A percentile compares a stretch with the other conserved stretches of the same genome.
Conservation (phyloP, 2,329 filamentous ascomycete species). For the Ambrosiella beaveri region DNA sequence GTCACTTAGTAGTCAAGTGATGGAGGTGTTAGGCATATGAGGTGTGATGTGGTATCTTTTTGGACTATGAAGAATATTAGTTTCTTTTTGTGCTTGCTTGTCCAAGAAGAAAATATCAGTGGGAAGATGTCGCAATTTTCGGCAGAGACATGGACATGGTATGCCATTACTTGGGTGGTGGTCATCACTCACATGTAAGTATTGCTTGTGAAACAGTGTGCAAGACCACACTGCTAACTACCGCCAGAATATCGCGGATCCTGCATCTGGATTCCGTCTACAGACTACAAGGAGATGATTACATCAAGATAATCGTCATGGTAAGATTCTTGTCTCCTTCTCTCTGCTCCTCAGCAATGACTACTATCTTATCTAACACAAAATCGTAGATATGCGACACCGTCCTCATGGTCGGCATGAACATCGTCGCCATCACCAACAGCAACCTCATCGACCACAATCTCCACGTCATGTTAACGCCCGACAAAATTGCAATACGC, state of each 20-base stretch:
- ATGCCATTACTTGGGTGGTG: slow-evolving; percentile 24
- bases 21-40: too few species aligned
- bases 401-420: slow-evolving; percentile 34
- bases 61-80: too few species aligned
- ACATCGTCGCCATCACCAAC: slow-evolving; percentile 35
- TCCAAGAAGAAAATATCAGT: too few species aligned
- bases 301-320: slow-evolving; percentile 35
- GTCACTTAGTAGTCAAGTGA: too few species aligned
- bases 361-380: slow-evolving; percentile 5
- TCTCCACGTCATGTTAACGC: slow-evolving; percentile 28
- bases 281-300: slow-evolving; percentile 37
- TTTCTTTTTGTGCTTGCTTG: too few species aligned
- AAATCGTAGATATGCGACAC: slow-evolving; percentile 30
- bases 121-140: slow-evolving; percentile 19
- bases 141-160: slow-evolving; percentile 29
- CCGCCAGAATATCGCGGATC: slow-evolving; percentile 23
- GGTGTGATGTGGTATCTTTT: too few species aligned
- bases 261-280: slow-evolving; percentile 27
- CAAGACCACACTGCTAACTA: not conserved
- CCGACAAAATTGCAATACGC: slow-evolving; percentile 25
- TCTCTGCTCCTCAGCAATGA: not conserved
- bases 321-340: slow-evolving; percentile 20
- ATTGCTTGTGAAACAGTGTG: not conserved
- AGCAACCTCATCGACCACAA: slow-evolving; percentile 41
- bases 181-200: slow-evolving; percentile 24